Percentiles rank a stretch among this genome's conserved stretches.
Conservation (phyloP, 345 rosid genomes). For the Arabis hirsuta region DNA sequence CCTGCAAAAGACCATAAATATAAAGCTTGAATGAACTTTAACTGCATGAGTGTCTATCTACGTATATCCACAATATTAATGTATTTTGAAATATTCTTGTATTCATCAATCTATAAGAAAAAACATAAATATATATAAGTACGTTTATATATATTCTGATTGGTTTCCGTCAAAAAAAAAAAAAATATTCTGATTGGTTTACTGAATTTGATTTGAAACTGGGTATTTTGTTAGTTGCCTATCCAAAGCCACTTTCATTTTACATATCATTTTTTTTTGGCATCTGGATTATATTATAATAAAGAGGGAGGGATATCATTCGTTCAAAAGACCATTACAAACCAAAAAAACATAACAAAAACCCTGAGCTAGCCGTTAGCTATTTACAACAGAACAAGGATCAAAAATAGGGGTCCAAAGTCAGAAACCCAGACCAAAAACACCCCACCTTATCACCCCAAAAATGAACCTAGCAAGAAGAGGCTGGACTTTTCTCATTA, state of each 20-base stretch:
- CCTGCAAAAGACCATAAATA: slow-evolving; percentile 12
- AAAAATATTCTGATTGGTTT: slow-evolving; percentile 13
- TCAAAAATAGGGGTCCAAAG: no score
- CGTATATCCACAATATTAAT: neutral
- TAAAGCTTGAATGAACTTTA: neutral
- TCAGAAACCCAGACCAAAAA: no score
- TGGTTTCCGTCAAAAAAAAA: no score
- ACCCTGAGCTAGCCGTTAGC: no score
- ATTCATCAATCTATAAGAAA: neutral
- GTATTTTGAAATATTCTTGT: neutral
- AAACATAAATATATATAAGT: neutral
- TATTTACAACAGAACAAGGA: no score
- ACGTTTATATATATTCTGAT: neutral
- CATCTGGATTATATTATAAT: no score
- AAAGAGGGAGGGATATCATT: no score
- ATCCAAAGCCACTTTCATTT: slow-evolving; percentile 20
- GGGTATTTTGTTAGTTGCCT: slow-evolving; percentile 27
- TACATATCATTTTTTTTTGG: neutral
- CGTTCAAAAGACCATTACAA: no score
- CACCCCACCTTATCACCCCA: no score
- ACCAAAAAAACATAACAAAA: no score
- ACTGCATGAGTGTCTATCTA: slow-evolving; percentile 32
- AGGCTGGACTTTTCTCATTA: no score
- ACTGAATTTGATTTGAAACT: slow-evolving; percentile 25
- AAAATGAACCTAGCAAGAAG: no score